Evolutionary conservation across 176 grass and related monocot species (phyloP), one percentile per base, ranked within the genome.

Genomic region (Carex cristatella): DNA sequence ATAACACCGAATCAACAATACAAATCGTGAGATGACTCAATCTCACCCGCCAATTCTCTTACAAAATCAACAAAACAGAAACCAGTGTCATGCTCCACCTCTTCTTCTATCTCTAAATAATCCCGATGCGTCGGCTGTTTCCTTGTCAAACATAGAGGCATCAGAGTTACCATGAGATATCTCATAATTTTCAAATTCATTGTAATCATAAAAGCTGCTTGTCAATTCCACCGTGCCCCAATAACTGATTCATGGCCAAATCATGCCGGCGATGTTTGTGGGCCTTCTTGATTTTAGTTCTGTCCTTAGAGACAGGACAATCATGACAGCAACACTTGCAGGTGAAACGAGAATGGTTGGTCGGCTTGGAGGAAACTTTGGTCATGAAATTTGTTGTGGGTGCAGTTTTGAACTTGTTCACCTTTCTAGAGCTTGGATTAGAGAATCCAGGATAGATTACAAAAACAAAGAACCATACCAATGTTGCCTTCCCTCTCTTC

Each of bases 311-410:
- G 15, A 46, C 48, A 1, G 73, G 87, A 18, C 4, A 42, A 15
- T 48, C 62, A 33, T 84, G 82, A 62, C 82, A 81, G 31, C 62
- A 14, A 4, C 44, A 88, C 60, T 32, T 67, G 40, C 87, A 30
- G 18, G 72, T 88, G 81, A 65, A 84, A 68, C 76, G 72, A 38
- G 81, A 88, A 42, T 84, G 87, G 63, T 88, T 88, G 12, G 83
- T 85, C 27, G 87, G 87, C 56, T 85, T 89, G 4, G 83, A 61
- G 0, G 75, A 44, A 46, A 54, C 87, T 51, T 49, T 89, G 19
- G 83, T 80, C 49, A 85, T 81, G n/a, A 28, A 19, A 30, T 69
- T 69, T 6, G 76, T 69, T 14, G 65, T 72, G 15, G 64, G 65
- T 3, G 70, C 62, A 16, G 55, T 48, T 16, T 63, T n/a, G 18